Base-by-base conservation (phyloP, 768 basidiomycete species). In the Leccinum fibrillosum region DNA sequence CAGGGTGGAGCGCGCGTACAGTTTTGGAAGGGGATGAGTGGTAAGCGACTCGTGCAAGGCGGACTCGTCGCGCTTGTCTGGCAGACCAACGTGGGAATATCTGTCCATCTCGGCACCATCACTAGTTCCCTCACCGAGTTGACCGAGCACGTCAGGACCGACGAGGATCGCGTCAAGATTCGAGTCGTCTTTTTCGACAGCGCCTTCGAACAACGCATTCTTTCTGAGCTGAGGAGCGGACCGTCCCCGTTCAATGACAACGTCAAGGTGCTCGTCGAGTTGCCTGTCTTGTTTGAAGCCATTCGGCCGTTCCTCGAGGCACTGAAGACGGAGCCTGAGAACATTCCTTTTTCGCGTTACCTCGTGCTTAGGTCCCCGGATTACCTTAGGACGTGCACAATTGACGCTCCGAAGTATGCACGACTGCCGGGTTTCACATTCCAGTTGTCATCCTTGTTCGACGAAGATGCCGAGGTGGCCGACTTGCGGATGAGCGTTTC, bases 221-320 rank as follows among this genome's bases (percentile, higher is more conserved):
- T 80, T 1, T 78, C 77, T 12, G 75, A 77, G 47, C 59, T 81
- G 51, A 57, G 55, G 57, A 54, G 64, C 66, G 53, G 59, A 1
- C 66, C 74, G 19, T 66, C 66, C 47, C 64, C 68, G 13, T 58
- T 50, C 1, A 53, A 69, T 21, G 39, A n/a, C 7, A 61, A 35
- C 30, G 52, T 47, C 68, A 74, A 61, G 51, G 53, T 86, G 2
- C 72, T 89, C 23, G 71, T 89, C 13, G 88, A 90, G 58, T 77
- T 82, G 0, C 78, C 82, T 0, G 80, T 89, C 56, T 80, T 90
- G 81, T 88, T 80, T 58, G 88, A 88, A 58, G 76, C 85, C 0
- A 80, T 86, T 34, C 76, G 85, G 7, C 89, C 89, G 0, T 90
- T 90, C 73, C 75, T 90, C 13, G 78, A 86, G 57, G 78, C 82